These are phyloP conservation scores for Hansenula lynferdii DNA, from an alignment of 1,139 yeast species.

Conservation along the genomic window DNA sequence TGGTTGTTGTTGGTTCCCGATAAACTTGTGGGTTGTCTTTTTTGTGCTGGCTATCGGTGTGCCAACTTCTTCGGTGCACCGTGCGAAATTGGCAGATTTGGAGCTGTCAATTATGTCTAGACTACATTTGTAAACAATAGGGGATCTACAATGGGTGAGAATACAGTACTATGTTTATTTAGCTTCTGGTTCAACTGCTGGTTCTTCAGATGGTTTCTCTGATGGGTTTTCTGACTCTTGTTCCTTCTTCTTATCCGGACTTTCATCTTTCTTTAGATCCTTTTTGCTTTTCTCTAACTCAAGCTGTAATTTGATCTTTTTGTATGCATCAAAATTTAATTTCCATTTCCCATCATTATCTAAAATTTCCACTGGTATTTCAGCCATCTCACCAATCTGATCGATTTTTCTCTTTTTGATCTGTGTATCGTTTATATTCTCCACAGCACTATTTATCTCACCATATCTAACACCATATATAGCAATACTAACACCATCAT, in stretches of 20 bases:
- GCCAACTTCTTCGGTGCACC: no score
- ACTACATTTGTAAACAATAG: no score
- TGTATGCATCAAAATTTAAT: conserved; percentile 17
- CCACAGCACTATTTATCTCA: conserved; percentile 22
- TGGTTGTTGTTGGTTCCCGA: no score
- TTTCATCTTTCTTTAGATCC: background rate
- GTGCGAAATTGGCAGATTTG: no score
- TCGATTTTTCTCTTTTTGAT: conserved; percentile 15
- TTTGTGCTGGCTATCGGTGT: no score
- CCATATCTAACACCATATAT: conserved; percentile 45
- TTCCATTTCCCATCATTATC: conserved; percentile 12
- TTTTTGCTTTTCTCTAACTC: conserved; percentile 5
- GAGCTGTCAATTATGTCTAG: no score
- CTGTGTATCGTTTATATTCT: conserved; percentile 10
- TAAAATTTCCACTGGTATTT: conserved; percentile 1
- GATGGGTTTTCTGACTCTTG: no score
- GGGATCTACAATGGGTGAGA: no score
- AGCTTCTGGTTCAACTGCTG: background rate
- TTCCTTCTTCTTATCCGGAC: background rate
- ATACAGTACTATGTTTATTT: no score
- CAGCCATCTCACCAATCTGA: conserved; percentile 6
- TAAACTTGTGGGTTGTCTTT: no score
- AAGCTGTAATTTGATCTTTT: conserved; percentile 11
- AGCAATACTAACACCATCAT: conserved; percentile 66
- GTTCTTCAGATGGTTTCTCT: background rate